phyloP scores from a whole-genome alignment of 1,284 basidiomycete genomes.

The Ustilago cynodontis region DNA sequence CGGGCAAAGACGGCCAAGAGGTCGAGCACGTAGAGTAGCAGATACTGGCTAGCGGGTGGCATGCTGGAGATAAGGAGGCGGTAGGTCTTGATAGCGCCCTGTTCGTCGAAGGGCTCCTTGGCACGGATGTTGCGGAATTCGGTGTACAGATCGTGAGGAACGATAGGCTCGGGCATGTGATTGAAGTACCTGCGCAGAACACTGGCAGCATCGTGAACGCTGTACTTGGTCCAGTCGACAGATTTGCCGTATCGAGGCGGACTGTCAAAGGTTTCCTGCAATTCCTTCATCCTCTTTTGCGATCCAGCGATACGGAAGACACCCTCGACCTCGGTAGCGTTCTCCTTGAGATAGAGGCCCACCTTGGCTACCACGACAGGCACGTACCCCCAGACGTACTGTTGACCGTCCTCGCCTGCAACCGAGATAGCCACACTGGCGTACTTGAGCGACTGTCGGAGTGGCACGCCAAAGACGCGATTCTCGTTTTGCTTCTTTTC shows the following conservation, averaged over 20 bases:
- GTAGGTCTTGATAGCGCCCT: conserved; percentile 73
- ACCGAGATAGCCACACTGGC: conserved; percentile 95
- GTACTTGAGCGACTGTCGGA: conserved; percentile 84
- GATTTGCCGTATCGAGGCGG: conserved; percentile 92
- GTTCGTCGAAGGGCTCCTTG: conserved; percentile 55
- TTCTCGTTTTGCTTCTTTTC: conserved; percentile 46
- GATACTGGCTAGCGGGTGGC: conserved; percentile 89
- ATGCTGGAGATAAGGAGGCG: conserved; percentile 85
- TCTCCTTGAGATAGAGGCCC: conserved; percentile 73
- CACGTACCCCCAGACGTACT: conserved; percentile 78
- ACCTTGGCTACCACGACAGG: conserved; percentile 98
- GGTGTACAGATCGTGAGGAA: conserved; percentile 88
- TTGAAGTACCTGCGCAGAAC: conserved; percentile 95
- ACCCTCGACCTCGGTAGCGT: conserved; percentile 88
- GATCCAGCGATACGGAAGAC: conserved; percentile 82
- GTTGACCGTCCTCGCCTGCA: conserved; percentile 74
- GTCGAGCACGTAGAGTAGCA: conserved; percentile 95
- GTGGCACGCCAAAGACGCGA: conserved; percentile 82
- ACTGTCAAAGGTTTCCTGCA: conserved; percentile 89
- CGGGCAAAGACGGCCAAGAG: conserved; percentile 92
- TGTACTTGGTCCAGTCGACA: conserved; percentile 91
- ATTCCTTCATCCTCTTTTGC: conserved; percentile 94
- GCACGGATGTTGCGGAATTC: conserved; percentile 82
- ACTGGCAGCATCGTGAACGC: conserved; percentile 94
- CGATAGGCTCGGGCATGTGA: conserved; percentile 93